Conservation (phyloP, 192 early-diverging fungal species). For the Coemansia reversa region DNA sequence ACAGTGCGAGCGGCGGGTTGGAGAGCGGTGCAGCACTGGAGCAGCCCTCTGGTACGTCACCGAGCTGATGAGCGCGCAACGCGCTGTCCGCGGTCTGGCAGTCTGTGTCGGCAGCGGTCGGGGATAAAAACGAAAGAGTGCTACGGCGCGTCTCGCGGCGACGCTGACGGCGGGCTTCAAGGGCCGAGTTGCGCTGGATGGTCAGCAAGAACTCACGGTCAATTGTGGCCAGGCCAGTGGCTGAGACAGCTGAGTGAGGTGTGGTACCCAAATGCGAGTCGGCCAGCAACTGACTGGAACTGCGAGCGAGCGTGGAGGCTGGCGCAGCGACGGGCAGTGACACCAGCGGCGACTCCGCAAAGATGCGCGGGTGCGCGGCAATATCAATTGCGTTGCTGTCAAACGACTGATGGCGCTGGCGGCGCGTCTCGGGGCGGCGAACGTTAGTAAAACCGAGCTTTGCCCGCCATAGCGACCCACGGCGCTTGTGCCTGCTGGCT, state of each 20-base stretch:
- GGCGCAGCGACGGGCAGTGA: slow-evolving; percentile 42
- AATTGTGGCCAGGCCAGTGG: slow-evolving; percentile 30
- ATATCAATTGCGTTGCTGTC: slow-evolving; percentile 48
- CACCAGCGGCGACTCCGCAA: slow-evolving; percentile 36
- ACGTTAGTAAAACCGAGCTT: slow-evolving; percentile 48
- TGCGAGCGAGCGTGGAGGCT: slow-evolving; percentile 16
- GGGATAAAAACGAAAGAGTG: slow-evolving; percentile 40
- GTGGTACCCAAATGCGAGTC: slow-evolving; percentile 19
- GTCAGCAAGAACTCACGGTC: slow-evolving; percentile 50
- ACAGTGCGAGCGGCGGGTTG: slow-evolving; percentile 28
- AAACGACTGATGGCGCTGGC: slow-evolving; percentile 44
- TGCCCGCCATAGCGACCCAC: slow-evolving; percentile 46
- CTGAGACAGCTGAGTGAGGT: slow-evolving; percentile 10
- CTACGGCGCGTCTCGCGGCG: slow-evolving; percentile 50
- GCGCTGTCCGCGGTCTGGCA: slow-evolving; percentile 8
- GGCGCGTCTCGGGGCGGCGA: slow-evolving; percentile 45
- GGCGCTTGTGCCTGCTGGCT: slow-evolving; percentile 30
- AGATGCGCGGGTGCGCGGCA: slow-evolving; percentile 34
- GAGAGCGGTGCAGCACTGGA: slow-evolving; percentile 4
- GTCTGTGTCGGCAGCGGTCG: not conserved
- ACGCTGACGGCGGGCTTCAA: slow-evolving; percentile 46
- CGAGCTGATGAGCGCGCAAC: not conserved
- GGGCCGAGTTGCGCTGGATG: slow-evolving; percentile 48
- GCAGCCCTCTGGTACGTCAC: not conserved
- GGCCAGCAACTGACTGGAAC: slow-evolving; percentile 17